These are phyloP conservation scores for Aspergillus saccharolyticus DNA, from an alignment of 495 filamentous ascomycete species.

Conservation along the genomic window DNA sequence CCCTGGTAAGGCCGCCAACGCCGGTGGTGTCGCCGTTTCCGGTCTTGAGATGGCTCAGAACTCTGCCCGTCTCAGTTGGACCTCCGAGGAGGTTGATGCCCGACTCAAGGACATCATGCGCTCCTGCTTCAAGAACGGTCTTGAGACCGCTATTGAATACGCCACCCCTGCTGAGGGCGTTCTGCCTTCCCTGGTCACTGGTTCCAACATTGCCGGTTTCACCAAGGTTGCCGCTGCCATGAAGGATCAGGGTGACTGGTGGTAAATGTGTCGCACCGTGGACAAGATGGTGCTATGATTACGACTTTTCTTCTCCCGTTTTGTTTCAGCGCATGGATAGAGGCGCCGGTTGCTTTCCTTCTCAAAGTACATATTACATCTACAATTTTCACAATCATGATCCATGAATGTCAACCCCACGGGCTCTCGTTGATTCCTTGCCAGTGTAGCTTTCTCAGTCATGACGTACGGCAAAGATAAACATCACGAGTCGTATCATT, in stretches of 20 bases:
- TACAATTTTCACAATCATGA: conserved; percentile 2
- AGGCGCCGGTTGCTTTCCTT: conserved; percentile 32
- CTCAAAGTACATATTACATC: not conserved
- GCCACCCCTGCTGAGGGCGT: conserved; percentile 70
- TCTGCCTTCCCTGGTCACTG: conserved; percentile 84
- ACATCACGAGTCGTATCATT: no score
- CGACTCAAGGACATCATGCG: conserved; percentile 94
- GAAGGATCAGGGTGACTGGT: conserved; percentile 98
- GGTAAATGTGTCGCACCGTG: conserved; percentile 41
- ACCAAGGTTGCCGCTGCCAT: conserved; percentile 93
- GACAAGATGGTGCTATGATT: conserved; percentile 12
- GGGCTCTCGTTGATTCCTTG: not conserved
- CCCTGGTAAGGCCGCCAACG: conserved; percentile 90
- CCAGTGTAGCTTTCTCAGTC: no score
- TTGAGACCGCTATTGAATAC: conserved; percentile 86
- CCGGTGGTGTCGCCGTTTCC: conserved; percentile 94
- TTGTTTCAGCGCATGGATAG: conserved; percentile 36
- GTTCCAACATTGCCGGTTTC: conserved; percentile 96
- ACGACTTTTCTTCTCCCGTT: conserved; percentile 23
- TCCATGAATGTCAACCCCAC: conserved; percentile 4
- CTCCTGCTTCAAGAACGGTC: conserved; percentile 84
- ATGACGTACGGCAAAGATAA: no score
- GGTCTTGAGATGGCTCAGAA: conserved; percentile 99
- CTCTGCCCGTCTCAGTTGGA: conserved; percentile 79
- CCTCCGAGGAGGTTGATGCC: conserved; percentile 81